phyloP scores from a whole-genome alignment of 768 basidiomycete genomes.

The Pholiota molesta region DNA sequence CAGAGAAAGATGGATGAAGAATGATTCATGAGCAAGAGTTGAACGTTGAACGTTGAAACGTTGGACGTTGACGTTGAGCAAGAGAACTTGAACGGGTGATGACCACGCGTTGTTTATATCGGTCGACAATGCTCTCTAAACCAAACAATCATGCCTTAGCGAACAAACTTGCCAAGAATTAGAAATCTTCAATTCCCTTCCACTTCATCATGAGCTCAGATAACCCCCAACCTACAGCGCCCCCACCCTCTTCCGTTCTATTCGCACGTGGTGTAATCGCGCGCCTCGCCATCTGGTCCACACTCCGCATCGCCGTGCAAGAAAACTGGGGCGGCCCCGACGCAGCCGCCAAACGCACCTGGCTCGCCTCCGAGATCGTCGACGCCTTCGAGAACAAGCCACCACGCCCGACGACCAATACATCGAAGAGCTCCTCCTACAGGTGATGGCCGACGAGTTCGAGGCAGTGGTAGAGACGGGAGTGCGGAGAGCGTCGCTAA shows the following conservation, averaged over 20 bases:
- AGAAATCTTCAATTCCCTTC: neutral
- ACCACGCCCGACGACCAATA: slow-evolving; percentile 66
- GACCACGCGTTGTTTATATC: too few relatives aligned
- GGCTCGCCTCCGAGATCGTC: slow-evolving; percentile 82
- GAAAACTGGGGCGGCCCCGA: slow-evolving; percentile 87
- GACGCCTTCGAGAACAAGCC: slow-evolving; percentile 71
- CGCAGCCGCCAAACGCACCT: slow-evolving; percentile 70
- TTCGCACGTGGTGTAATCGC: slow-evolving; percentile 90
- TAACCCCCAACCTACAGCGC: slow-evolving; percentile 20
- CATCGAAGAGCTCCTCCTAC: slow-evolving; percentile 79
- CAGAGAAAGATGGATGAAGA: too few relatives aligned
- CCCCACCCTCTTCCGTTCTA: slow-evolving; percentile 56
- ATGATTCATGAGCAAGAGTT: too few relatives aligned
- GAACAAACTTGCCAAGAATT: neutral
- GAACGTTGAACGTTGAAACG: too few relatives aligned
- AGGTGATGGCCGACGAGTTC: slow-evolving; percentile 88
- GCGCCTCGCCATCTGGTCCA: slow-evolving; percentile 83
- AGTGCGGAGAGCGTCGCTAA: slow-evolving; percentile 73
- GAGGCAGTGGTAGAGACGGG: slow-evolving; percentile 84
- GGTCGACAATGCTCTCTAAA: too few relatives aligned
- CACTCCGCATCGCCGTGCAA: slow-evolving; percentile 82
- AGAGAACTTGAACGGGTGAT: too few relatives aligned
- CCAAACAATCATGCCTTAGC: too few relatives aligned
- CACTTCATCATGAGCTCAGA: slow-evolving; percentile 3
- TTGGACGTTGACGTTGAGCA: too few relatives aligned